These are phyloP conservation scores for Mercurialis annua DNA, from an alignment of 345 rosid genomes.

Conservation along the genomic window DNA sequence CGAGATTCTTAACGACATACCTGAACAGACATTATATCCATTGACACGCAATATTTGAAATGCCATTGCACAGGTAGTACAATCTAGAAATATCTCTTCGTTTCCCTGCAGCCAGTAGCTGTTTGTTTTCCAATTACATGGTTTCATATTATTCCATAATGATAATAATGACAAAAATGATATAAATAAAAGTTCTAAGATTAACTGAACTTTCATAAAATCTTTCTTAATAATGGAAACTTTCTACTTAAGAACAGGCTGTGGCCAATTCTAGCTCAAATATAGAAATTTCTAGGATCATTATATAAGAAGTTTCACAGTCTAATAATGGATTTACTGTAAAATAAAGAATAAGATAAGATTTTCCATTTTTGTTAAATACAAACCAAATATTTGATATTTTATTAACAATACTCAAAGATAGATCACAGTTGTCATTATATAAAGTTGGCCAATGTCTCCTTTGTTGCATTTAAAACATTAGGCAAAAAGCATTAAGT, in stretches of 20 bases:
- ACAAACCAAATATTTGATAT: background rate
- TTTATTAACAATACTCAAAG: background rate
- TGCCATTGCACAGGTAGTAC: constrained; percentile 64
- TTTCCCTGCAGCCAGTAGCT: constrained; percentile 76
- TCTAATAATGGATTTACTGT: background rate
- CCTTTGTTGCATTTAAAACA: background rate
- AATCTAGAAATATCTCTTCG: constrained; percentile 62
- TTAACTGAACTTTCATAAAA: background rate
- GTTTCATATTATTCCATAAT: constrained; percentile 1
- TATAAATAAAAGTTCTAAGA: no score
- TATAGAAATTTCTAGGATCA: background rate
- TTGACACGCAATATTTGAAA: constrained; percentile 60
- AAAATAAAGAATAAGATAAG: background rate
- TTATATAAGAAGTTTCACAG: background rate
- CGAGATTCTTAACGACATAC: constrained; percentile 28
- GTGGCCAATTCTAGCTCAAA: background rate
- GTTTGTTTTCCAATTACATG: constrained; percentile 29
- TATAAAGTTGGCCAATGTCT: background rate
- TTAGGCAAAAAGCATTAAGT: background rate
- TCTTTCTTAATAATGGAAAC: background rate
- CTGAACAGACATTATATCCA: constrained; percentile 74
- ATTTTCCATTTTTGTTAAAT: background rate
- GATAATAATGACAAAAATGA: no score
- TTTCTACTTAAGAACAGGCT: background rate
- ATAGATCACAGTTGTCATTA: background rate